phyloP scores from a whole-genome alignment of 2,329 filamentous ascomycete genomes.

The Thielaviopsis euricoi region DNA sequence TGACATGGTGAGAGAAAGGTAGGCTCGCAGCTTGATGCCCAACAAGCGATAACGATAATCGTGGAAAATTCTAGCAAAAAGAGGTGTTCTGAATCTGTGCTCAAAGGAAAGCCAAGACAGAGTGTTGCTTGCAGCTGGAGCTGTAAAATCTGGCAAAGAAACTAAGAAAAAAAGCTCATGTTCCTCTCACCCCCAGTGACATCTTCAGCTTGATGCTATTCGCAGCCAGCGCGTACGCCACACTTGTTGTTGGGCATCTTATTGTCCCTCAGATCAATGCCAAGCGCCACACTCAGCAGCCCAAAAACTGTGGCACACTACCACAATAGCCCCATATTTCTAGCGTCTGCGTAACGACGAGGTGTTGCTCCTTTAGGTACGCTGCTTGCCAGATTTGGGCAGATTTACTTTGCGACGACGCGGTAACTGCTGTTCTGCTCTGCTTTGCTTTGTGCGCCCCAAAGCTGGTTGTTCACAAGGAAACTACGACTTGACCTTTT shows the following conservation, averaged over 20 bases:
- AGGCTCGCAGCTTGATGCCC: background rate
- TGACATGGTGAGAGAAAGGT: conserved; percentile 23
- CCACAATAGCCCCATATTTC: background rate
- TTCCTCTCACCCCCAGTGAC: background rate
- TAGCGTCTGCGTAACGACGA: background rate
- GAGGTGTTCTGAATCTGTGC: too few relatives aligned
- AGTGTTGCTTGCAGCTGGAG: too few relatives aligned
- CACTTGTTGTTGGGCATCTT: background rate
- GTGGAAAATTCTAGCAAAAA: too few relatives aligned
- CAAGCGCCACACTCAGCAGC: background rate
- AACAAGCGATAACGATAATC: background rate
- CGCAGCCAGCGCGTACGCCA: background rate
- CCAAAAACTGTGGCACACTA: background rate
- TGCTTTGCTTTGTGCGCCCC: background rate
- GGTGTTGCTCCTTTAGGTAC: background rate
- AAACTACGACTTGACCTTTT: background rate
- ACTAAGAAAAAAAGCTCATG: background rate
- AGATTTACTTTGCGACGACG: background rate
- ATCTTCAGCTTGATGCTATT: background rate
- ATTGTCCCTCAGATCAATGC: too few relatives aligned
- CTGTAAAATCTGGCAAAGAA: background rate
- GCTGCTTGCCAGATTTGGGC: background rate
- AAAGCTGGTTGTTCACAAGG: background rate
- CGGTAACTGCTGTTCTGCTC: background rate
- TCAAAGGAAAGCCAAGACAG: too few relatives aligned